Percentiles rank a stretch among this genome's conserved stretches.
phyloP scores from a whole-genome alignment of 2,329 filamentous ascomycete genomes.

The Grosmannia clavigera region DNA sequence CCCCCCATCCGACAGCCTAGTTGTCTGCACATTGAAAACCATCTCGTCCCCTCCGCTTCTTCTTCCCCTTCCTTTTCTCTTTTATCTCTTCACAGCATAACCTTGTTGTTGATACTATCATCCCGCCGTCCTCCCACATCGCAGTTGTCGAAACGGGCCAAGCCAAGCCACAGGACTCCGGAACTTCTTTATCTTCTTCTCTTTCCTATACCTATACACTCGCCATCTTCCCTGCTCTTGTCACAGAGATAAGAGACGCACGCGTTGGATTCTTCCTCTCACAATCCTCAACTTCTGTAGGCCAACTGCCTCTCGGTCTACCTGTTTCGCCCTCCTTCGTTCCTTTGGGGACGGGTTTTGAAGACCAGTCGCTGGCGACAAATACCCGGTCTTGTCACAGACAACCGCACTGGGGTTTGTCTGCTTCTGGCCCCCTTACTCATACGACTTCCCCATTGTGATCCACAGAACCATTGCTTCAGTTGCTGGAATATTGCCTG shows the following conservation, averaged over 20 bases:
- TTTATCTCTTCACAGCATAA: conserved; percentile 1
- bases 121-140: conserved; percentile 1
- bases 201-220: not conserved
- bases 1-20: conserved; percentile 1
- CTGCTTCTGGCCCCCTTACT: not conserved
- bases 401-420: conserved; percentile 13
- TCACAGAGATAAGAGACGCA: not conserved
- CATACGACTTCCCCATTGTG: not conserved
- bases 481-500: conserved; percentile 22
- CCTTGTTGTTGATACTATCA: conserved; percentile 2
- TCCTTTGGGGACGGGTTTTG: not conserved
- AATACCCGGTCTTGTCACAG: conserved; percentile 14
- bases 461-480: conserved; percentile 7
- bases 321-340: not conserved
- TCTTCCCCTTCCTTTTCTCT: not conserved
- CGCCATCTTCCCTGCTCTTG: not conserved
- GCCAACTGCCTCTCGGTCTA: not conserved
- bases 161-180: conserved; percentile 2
- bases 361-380: conserved; percentile 8
- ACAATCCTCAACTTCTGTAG: not conserved
- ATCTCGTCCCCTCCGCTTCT: conserved; percentile 4
- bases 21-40: conserved; percentile 10
- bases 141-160: conserved; percentile 4
- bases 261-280: not conserved
- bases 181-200: not conserved